Conservation (phyloP, 495 filamentous ascomycete genomes). For the Aspergillus kassunensis region DNA sequence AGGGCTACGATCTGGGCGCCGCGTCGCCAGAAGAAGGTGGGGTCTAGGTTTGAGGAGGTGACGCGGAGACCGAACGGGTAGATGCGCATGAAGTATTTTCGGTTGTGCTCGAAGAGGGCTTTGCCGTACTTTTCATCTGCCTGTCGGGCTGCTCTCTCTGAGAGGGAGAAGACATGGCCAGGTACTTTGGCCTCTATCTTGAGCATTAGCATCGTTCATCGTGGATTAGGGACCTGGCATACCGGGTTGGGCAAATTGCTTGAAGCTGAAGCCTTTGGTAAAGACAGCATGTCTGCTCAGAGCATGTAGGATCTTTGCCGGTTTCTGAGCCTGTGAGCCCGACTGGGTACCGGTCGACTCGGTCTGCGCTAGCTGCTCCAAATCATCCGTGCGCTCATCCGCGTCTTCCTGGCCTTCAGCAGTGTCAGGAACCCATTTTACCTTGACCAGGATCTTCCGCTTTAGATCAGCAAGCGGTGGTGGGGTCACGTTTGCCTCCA, state of each 20-base stretch:
- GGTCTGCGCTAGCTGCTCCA: conserved; percentile 14
- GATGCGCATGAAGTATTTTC: conserved; percentile 77
- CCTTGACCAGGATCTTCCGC: conserved; percentile 85
- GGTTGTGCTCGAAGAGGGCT: conserved; percentile 76
- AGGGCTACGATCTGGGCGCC: conserved; percentile 90
- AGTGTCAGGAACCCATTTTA: conserved; percentile 58
- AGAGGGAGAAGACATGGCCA: conserved; percentile 82
- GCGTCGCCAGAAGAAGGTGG: conserved; percentile 76
- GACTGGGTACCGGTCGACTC: conserved; percentile 4
- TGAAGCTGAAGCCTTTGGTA: conserved; percentile 76
- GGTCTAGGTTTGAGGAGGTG: conserved; percentile 80
- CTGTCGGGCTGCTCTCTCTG: conserved; percentile 70
- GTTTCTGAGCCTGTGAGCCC: conserved; percentile 36
- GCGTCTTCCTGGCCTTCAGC: conserved; percentile 26
- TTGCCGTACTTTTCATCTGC: conserved; percentile 58
- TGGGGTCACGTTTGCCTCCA: conserved; percentile 45
- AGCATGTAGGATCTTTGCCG: conserved; percentile 69
- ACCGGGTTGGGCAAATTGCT: conserved; percentile 58
- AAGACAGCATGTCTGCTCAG: conserved; percentile 77
- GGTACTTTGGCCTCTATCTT: conserved; percentile 63
- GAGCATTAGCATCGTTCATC: not conserved
- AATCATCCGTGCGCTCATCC: conserved; percentile 21
- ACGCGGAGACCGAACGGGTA: conserved; percentile 84
- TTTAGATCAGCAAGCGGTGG: conserved; percentile 64
- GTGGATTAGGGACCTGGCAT: conserved; percentile 1